These are phyloP conservation scores for Puccinia coronata DNA, from an alignment of 1,284 basidiomycete genomes.

Conservation along the genomic window DNA sequence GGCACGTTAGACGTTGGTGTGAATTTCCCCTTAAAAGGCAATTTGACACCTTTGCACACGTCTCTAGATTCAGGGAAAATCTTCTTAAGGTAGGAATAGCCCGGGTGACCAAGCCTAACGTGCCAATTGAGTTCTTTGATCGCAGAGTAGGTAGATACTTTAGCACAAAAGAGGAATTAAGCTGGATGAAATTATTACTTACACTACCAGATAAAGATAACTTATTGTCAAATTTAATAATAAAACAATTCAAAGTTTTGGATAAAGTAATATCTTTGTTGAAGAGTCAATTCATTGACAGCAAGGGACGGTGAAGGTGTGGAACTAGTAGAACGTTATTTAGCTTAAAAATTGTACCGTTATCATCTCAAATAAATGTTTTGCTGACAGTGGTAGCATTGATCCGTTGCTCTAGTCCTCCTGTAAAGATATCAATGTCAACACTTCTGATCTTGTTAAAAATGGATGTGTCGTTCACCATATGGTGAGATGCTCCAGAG, in stretches of 20 bases:
- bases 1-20: neutral
- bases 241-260: neutral
- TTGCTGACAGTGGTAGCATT: neutral
- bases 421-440: neutral
- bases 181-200: neutral
- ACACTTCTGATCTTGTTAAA: neutral
- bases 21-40: neutral
- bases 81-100: neutral
- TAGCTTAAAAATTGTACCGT: no score
- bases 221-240: no score
- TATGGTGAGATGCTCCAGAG: slow-evolving; percentile 8
- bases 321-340: neutral
- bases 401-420: neutral
- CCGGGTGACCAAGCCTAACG: neutral
- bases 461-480: neutral
- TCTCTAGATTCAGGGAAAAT: neutral
- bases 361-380: neutral
- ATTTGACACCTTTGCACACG: neutral
- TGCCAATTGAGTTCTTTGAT: neutral
- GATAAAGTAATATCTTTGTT: neutral
- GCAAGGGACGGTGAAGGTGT: neutral
- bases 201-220: neutral
- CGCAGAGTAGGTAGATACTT: neutral
- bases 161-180: neutral
- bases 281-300: neutral